Evolutionary conservation across 2,329 filamentous ascomycete species (phyloP).

Genomic region (Botryosphaeria dothidea): DNA sequence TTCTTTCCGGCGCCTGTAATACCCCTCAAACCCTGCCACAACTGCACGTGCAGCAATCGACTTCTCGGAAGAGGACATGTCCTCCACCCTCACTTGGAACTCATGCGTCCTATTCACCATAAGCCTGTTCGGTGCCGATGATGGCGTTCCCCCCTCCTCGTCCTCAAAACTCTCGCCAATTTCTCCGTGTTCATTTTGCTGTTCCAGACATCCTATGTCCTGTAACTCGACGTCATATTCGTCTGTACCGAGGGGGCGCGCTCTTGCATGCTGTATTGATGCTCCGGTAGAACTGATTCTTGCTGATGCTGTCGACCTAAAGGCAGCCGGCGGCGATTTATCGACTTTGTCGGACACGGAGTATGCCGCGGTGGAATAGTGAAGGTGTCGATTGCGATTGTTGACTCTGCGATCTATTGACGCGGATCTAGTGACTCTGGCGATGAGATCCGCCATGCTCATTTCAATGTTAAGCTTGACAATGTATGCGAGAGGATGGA

Average conservation of each 20-base stretch:
- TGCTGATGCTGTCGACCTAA: not conserved
- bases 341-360: not conserved
- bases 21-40: not conserved
- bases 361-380: not conserved
- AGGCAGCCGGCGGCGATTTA: not conserved
- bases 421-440: not conserved
- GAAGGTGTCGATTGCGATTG: not conserved
- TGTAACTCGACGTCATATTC: not conserved
- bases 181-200: not conserved
- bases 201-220: not conserved
- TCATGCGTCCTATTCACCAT: not conserved
- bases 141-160: not conserved
- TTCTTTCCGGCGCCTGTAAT: not conserved
- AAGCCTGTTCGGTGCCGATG: not conserved
- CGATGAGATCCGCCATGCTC: slow-evolving; percentile 45
- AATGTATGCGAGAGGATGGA: slow-evolving; percentile 45
- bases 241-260: not conserved
- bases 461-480: slow-evolving; percentile 49
- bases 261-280: not conserved
- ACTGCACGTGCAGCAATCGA: not conserved
- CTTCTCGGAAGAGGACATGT: not conserved
- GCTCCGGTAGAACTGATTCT: not conserved
- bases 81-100: not conserved
- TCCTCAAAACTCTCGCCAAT: not conserved
- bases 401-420: not conserved